Evolutionary conservation across 1,284 basidiomycete genomes (phyloP), one percentile per base, ranked within the genome.

Genomic region (Papiliotrema flavescens): DNA sequence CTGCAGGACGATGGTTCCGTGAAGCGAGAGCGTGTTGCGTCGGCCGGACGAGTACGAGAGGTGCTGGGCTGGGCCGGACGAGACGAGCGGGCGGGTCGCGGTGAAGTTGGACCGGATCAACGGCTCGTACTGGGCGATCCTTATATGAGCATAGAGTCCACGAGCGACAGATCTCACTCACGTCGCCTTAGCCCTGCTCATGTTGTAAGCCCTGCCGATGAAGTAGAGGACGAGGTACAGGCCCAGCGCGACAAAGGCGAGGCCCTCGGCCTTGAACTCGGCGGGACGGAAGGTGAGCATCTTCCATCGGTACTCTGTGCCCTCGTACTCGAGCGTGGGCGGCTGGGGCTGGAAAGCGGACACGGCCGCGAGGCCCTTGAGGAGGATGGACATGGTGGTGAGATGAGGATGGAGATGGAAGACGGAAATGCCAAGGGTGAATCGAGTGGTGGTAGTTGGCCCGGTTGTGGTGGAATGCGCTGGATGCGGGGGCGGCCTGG

Each of bases 41-140:
- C 91, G 81, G 55, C 91, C 91, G 1, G 90, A 90, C 32, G 89
- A 90, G 76, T 87, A 95, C 64, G 81, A 80, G 77, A 90, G 89
- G 71, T 85, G 88, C 13, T 70, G 62, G 2, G 71, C 57, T 13
- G 73, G 69, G 20, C 64, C 66, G 23, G 73, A 74, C 7, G 65
- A 55, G 37, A 70, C 41, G 26, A 70, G 49, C 11, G 64, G 66
- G 37, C 60, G 53, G n/a, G 64, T 60, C 9, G 43, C 44, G 11
- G 61, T 46, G 63, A 75, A 75, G 60, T 75, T 69, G 22, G 54
- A 28, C 13, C 45, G 24, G 45, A 73, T 37, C 37, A 60, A 47
- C 1, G 59, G 32, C 22, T 56, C 42, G 53, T 51, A 63, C 13
- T 67, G 68, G 13, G 55, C 53, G 36, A 65, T 48, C 15, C 69